Evolutionary conservation across 1,284 basidiomycete genomes (phyloP).

Genomic region (Pseudozyma thailandica): DNA sequence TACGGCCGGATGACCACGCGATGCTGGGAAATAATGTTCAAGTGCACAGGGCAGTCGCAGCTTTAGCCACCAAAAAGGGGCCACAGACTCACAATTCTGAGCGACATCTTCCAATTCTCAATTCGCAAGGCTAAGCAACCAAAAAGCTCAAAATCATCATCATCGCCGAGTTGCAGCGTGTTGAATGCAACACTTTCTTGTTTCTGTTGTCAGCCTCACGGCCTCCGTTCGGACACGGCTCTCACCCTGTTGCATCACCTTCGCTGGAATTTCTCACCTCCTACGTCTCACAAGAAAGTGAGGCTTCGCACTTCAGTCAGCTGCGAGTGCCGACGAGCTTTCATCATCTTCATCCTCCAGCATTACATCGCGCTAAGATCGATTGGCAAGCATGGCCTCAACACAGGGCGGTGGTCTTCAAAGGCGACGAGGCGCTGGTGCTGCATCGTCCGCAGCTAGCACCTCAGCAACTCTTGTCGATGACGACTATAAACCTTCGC

Average conservation of each 20-base stretch:
- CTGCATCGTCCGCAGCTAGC: slow-evolving; percentile 26
- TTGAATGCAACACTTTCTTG: not conserved
- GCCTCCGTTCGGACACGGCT: not conserved
- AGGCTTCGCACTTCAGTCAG: too few species aligned
- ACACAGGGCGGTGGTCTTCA: slow-evolving; percentile 40
- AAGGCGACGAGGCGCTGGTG: slow-evolving; percentile 37
- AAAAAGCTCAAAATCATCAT: too few species aligned
- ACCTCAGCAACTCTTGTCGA: slow-evolving; percentile 30
- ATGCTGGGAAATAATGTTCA: not conserved
- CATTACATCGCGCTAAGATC: not conserved
- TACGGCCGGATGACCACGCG: slow-evolving; percentile 28
- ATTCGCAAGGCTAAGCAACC: too few species aligned
- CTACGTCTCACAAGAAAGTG: not conserved
- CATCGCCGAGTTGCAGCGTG: too few species aligned
- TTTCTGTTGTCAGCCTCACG: not conserved
- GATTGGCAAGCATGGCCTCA: slow-evolving; percentile 22
- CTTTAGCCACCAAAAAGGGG: not conserved
- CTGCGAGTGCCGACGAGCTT: too few species aligned
- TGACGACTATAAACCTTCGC: slow-evolving; percentile 32
- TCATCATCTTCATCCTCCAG: not conserved
- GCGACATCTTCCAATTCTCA: slow-evolving; percentile 4
- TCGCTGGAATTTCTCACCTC: too few species aligned
- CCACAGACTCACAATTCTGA: slow-evolving; percentile 1
- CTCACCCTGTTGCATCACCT: too few species aligned
- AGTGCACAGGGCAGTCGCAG: slow-evolving; percentile 19